phyloP scores from a whole-genome alignment of 768 basidiomycete species.

The Boletus fagicola region DNA sequence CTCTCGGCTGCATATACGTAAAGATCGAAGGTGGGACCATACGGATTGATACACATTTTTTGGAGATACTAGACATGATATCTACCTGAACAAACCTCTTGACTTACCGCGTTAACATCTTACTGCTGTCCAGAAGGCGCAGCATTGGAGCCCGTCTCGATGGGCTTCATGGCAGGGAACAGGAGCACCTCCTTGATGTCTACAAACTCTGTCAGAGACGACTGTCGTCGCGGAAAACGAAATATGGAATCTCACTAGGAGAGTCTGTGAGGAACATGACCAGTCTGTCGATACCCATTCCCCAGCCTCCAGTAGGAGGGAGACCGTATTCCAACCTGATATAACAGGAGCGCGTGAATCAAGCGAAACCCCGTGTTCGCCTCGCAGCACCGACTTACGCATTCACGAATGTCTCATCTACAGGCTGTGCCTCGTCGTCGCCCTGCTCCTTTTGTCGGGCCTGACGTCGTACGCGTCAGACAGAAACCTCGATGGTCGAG shows the following conservation, averaged over 20 bases:
- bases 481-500: too few relatives aligned
- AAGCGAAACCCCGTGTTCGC: not conserved
- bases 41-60: not conserved
- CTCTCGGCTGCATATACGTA: not conserved
- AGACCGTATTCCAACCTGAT: slow-evolving; percentile 91
- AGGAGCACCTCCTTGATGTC: slow-evolving; percentile 96
- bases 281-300: slow-evolving; percentile 90
- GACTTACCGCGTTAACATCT: slow-evolving; percentile 25
- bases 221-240: not conserved
- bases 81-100: slow-evolving; percentile 17
- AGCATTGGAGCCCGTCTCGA: slow-evolving; percentile 45
- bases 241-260: slow-evolving; percentile 55
- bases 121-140: slow-evolving; percentile 27
- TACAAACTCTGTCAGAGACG: slow-evolving; percentile 29
- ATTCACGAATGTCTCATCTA: slow-evolving; percentile 94
- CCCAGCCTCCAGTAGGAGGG: slow-evolving; percentile 97
- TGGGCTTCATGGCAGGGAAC: slow-evolving; percentile 97
- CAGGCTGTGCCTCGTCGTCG: slow-evolving; percentile 96
- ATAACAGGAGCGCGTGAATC: not conserved
- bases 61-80: not conserved
- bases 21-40: not conserved
- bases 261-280: slow-evolving; percentile 99
- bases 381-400: slow-evolving; percentile 56
- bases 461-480: slow-evolving; percentile 33
- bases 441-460: slow-evolving; percentile 92